Percentiles rank a stretch among this genome's conserved stretches.
Evolutionary conservation across 2,329 filamentous ascomycete genomes (phyloP).

Genomic region (Talaromyces funiculosus): DNA sequence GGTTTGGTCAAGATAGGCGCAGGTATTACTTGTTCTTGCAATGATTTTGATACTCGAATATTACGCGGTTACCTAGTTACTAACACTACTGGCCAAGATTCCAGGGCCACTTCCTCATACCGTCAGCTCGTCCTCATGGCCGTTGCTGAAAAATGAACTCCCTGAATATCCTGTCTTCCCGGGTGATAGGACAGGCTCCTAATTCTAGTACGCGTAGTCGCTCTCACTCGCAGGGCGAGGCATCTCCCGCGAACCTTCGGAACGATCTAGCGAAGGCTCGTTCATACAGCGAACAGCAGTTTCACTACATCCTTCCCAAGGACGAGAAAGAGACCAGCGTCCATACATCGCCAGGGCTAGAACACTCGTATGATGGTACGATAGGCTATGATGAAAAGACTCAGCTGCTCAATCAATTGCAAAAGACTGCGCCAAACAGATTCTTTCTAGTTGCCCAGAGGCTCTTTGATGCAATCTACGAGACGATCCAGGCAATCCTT

Average conservation of each 20-base stretch:
- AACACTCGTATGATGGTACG: slow-evolving; percentile 7
- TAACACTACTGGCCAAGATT: slow-evolving; percentile 9
- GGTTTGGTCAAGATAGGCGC: slow-evolving; percentile 1
- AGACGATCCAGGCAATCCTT: slow-evolving; percentile 71
- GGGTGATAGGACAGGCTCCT: slow-evolving; percentile 61
- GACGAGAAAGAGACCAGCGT: slow-evolving; percentile 24
- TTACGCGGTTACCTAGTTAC: background rate
- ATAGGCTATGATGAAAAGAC: slow-evolving; percentile 57
- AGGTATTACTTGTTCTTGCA: slow-evolving; percentile 10
- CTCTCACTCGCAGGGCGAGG: slow-evolving; percentile 49
- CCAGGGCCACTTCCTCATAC: slow-evolving; percentile 32
- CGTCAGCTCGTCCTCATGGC: slow-evolving; percentile 42
- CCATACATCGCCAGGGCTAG: background rate
- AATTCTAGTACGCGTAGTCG: slow-evolving; percentile 47
- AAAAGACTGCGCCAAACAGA: slow-evolving; percentile 35
- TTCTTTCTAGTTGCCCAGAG: slow-evolving; percentile 58
- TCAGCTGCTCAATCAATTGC: slow-evolving; percentile 52
- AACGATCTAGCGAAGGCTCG: slow-evolving; percentile 34
- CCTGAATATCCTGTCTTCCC: slow-evolving; percentile 84
- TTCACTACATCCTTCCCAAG: slow-evolving; percentile 21
- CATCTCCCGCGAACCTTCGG: slow-evolving; percentile 27
- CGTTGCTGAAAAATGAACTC: slow-evolving; percentile 77
- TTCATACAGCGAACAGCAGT: slow-evolving; percentile 40
- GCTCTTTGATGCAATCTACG: slow-evolving; percentile 65
- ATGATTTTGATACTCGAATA: background rate